These are phyloP conservation scores for Dactylorhiza incarnata DNA, from an alignment of 106 monocot species.

Conservation along the genomic window DNA sequence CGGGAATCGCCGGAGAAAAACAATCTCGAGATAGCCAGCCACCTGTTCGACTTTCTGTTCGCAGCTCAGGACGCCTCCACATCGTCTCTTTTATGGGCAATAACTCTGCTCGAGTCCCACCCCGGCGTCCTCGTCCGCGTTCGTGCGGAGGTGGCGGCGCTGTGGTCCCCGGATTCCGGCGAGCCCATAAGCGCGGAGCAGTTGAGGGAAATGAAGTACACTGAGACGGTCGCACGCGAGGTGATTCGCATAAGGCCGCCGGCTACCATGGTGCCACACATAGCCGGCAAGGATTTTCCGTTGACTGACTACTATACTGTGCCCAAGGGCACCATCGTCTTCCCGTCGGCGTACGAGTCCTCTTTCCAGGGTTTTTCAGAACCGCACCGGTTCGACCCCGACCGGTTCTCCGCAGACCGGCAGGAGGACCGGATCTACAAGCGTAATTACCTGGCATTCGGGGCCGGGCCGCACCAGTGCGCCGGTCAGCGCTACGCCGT, in stretches of 20 bases:
- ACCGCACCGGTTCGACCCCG: conserved; percentile 82
- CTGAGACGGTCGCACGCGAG: conserved; percentile 71
- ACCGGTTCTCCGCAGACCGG: conserved; percentile 59
- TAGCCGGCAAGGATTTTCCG: conserved; percentile 54
- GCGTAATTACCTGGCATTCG: conserved; percentile 78
- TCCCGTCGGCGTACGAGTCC: conserved; percentile 73
- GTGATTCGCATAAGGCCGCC: conserved; percentile 76
- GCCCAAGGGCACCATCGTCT: conserved; percentile 88
- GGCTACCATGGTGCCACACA: conserved; percentile 92
- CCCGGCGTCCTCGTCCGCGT: conserved; percentile 59
- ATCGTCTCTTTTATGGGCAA: conserved; percentile 87
- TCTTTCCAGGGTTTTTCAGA: conserved; percentile 88
- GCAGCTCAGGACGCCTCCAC: conserved; percentile 94
- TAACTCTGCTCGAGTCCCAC: conserved; percentile 77
- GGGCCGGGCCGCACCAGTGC: conserved; percentile 91
- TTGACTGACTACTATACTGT: conserved; percentile 79
- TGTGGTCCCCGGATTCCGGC: conserved; percentile 56
- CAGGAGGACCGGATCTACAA: conserved; percentile 66
- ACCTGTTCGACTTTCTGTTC: conserved; percentile 94
- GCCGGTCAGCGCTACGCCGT: conserved; percentile 89
- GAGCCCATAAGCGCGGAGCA: conserved; percentile 48
- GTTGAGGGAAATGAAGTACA: conserved; percentile 57
- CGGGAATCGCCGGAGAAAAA: conserved; percentile 32
- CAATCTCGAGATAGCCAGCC: conserved; percentile 57
- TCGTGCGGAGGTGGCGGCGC: conserved; percentile 51